Percentiles rank a stretch among this genome's conserved stretches.
Evolutionary conservation across 768 basidiomycete genomes (phyloP).

Genomic region (Lactarius indigo): DNA sequence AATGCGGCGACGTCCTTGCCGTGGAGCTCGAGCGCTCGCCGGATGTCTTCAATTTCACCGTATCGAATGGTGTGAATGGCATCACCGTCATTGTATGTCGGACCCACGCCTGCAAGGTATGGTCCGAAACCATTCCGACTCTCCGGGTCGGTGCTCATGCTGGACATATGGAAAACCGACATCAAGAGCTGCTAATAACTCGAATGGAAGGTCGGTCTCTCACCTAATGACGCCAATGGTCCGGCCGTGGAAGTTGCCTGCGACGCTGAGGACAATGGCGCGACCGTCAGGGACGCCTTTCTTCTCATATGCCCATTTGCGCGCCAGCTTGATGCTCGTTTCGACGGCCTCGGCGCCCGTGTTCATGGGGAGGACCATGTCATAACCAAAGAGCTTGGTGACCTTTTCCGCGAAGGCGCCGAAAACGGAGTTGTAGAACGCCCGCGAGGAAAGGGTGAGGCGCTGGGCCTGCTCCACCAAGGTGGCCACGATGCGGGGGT

Average conservation of each 20-base stretch:
- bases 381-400: slow-evolving; percentile 82
- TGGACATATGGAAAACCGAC: slow-evolving; percentile 31
- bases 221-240: slow-evolving; percentile 85
- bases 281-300: slow-evolving; percentile 79
- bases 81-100: slow-evolving; percentile 60
- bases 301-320: slow-evolving; percentile 94
- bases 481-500: slow-evolving; percentile 79
- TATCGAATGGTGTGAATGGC: slow-evolving; percentile 65
- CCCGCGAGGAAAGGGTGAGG: slow-evolving; percentile 90
- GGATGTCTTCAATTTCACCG: slow-evolving; percentile 79
- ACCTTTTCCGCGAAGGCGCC: slow-evolving; percentile 86
- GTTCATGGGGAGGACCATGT: slow-evolving; percentile 98
- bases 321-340: slow-evolving; percentile 90
- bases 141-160: slow-evolving; percentile 95
- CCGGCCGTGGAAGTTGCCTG: slow-evolving; percentile 94
- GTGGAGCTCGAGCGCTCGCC: slow-evolving; percentile 71
- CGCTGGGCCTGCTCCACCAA: slow-evolving; percentile 82
- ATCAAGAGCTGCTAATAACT: slow-evolving; percentile 4
- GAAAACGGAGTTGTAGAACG: slow-evolving; percentile 92
- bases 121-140: slow-evolving; percentile 87
- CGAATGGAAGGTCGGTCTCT: slow-evolving; percentile 18
- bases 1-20: slow-evolving; percentile 88
- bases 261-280: slow-evolving; percentile 82
- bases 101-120: slow-evolving; percentile 82
- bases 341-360: slow-evolving; percentile 99